Conservation (phyloP, 208 protist species). For the Trichomonas vaginalis region DNA sequence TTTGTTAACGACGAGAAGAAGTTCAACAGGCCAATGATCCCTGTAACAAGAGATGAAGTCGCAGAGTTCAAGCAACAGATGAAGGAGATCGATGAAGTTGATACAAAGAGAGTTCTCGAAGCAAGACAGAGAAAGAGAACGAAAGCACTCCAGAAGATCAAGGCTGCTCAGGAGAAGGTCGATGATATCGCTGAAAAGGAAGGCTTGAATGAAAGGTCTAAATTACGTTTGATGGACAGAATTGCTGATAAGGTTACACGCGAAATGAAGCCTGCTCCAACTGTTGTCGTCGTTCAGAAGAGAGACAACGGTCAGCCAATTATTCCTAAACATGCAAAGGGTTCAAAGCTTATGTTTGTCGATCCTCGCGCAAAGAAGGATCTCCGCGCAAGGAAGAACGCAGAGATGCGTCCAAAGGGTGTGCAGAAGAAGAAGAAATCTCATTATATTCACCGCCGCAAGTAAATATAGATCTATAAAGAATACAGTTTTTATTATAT, state of each 20-base stretch:
- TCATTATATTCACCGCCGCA: background rate
- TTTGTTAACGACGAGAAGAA: conserved; percentile 31
- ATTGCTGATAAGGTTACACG: background rate
- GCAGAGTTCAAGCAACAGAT: conserved; percentile 22
- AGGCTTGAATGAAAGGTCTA: background rate
- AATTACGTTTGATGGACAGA: background rate
- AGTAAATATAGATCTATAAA: too few species aligned
- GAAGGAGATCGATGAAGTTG: conserved; percentile 28
- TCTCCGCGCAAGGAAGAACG: background rate
- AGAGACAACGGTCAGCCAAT: background rate
- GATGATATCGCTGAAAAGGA: conserved; percentile 17
- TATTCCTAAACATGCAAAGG: background rate
- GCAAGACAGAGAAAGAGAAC: conserved; percentile 26
- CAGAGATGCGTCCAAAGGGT: background rate
- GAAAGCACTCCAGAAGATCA: conserved; percentile 5
- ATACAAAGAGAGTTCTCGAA: conserved; percentile 40
- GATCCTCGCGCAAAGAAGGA: background rate
- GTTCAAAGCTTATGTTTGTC: background rate
- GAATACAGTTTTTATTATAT: too few species aligned
- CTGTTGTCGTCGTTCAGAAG: background rate
- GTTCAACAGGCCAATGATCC: conserved; percentile 21
- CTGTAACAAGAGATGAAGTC: conserved; percentile 31
- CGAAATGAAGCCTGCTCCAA: background rate
- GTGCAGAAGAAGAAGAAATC: background rate
- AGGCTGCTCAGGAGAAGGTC: background rate